Conservation (phyloP, 495 filamentous ascomycete species). For the Penicillium robsamsonii region DNA sequence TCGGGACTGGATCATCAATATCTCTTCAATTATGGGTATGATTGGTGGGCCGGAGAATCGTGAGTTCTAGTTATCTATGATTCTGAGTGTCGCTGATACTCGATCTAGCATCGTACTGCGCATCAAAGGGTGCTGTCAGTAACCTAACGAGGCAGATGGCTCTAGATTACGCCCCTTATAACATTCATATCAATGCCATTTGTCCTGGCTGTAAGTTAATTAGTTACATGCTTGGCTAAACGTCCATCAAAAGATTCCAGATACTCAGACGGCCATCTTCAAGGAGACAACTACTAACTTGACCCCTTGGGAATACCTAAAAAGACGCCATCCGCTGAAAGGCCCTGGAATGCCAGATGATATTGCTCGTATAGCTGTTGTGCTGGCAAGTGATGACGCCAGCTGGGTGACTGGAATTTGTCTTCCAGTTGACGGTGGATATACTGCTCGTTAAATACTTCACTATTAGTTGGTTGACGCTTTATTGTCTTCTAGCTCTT, state of each 20-base stretch:
- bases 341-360: slow-evolving; percentile 46
- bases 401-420: slow-evolving; percentile 45
- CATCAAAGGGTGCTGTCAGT: slow-evolving; percentile 53
- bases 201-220: slow-evolving; percentile 54
- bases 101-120: slow-evolving; percentile 44
- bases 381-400: slow-evolving; percentile 51
- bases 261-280: slow-evolving; percentile 34
- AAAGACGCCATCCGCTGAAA: slow-evolving; percentile 37
- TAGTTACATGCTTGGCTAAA: too few relatives aligned
- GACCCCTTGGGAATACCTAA: slow-evolving; percentile 26
- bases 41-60: slow-evolving; percentile 31
- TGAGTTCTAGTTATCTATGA: slow-evolving; percentile 2
- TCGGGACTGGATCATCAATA: slow-evolving; percentile 58
- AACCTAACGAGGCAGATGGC: slow-evolving; percentile 50
- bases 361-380: slow-evolving; percentile 49
- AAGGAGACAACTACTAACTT: slow-evolving; percentile 22
- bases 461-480: too few relatives aligned
- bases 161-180: slow-evolving; percentile 49
- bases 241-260: slow-evolving; percentile 16
- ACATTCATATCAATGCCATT: slow-evolving; percentile 55
- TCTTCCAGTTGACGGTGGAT: slow-evolving; percentile 54
- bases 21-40: slow-evolving; percentile 47
- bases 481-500: too few relatives aligned
- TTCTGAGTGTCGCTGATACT: neutral
- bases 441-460: slow-evolving; percentile 29